Percentiles rank a stretch among this genome's conserved stretches.
Evolutionary conservation across 352 stramenopile species (phyloP).

Genomic region (Pythium biforme): DNA sequence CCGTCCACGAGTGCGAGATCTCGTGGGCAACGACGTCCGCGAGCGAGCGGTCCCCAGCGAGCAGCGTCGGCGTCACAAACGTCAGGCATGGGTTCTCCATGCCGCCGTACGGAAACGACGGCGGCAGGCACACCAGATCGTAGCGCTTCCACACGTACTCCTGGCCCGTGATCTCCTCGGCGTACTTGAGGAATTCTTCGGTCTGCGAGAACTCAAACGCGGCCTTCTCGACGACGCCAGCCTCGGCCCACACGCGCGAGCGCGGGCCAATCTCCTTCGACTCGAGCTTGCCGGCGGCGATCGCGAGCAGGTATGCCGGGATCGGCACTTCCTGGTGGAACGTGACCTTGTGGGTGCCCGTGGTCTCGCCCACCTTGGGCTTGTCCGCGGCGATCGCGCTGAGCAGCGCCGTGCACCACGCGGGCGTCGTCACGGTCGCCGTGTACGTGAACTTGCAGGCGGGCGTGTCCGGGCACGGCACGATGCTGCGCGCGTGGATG

Average conservation of each 20-base stretch:
- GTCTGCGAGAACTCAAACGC: conserved; percentile 91
- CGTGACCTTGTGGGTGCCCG: conserved; percentile 45
- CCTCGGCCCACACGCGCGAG: conserved; percentile 35
- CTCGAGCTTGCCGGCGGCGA: conserved; percentile 80
- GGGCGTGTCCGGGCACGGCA: conserved; percentile 96
- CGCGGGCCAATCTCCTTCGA: conserved; percentile 86
- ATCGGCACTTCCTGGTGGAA: conserved; percentile 84
- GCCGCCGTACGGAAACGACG: conserved; percentile 93
- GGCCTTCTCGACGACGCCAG: conserved; percentile 86
- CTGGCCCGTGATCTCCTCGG: conserved; percentile 90
- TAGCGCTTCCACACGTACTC: conserved; percentile 77
- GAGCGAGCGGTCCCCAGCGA: conserved; percentile 93
- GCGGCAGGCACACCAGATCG: conserved; percentile 95
- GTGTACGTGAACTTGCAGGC: conserved; percentile 94
- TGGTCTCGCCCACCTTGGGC: conserved; percentile 34
- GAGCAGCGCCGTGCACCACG: conserved; percentile 90
- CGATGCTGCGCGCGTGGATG: conserved; percentile 94
- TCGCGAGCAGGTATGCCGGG: conserved; percentile 17
- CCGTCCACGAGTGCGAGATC: conserved; percentile 23
- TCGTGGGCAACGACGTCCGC: conserved; percentile 96
- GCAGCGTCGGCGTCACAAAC: conserved; percentile 96
- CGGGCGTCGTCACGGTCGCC: conserved; percentile 43
- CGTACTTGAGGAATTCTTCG: conserved; percentile 90
- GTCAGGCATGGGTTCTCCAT: conserved; percentile 98
- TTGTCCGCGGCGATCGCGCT: conserved; percentile 64